Conservation (phyloP, 73 alveolate genomes). For the Paramecium caudatum region DNA sequence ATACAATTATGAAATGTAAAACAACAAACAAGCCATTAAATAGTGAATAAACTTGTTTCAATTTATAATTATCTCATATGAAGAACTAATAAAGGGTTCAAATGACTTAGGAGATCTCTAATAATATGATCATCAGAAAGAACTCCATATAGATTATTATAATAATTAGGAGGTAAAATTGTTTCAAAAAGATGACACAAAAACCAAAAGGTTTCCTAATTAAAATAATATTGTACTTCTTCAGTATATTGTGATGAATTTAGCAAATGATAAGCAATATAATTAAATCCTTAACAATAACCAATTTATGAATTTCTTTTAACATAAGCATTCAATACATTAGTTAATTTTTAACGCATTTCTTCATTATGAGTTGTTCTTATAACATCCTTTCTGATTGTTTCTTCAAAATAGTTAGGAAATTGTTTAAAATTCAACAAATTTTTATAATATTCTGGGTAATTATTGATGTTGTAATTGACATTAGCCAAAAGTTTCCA, state of each 20-base stretch:
- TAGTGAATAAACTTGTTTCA: constrained; percentile 56
- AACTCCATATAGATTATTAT: constrained; percentile 70
- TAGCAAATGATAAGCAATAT: constrained; percentile 56
- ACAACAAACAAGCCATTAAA: constrained; percentile 71
- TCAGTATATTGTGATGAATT: constrained; percentile 40
- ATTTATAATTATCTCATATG: constrained; percentile 24
- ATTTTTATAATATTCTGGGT: neutral
- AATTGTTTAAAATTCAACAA: neutral
- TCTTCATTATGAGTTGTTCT: constrained; percentile 52
- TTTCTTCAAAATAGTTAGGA: neutral
- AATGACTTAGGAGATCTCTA: neutral
- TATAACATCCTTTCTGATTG: constrained; percentile 7
- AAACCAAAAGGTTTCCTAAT: constrained; percentile 75
- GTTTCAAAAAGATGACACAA: constrained; percentile 62
- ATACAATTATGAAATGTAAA: constrained; percentile 45
- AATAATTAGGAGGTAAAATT: constrained; percentile 73
- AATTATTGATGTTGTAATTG: neutral
- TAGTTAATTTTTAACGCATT: neutral
- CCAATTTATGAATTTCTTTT: constrained; percentile 68
- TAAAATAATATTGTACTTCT: neutral
- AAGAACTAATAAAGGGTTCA: constrained; percentile 1
- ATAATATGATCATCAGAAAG: constrained; percentile 64
- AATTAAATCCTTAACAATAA: constrained; percentile 75
- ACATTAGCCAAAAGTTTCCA: constrained; percentile 3
- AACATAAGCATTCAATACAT: constrained; percentile 66